Percentiles rank a stretch among this genome's conserved stretches.
Evolutionary conservation across 805 yeast genomes (phyloP).

Genomic region (Myxozyma sirexii): DNA sequence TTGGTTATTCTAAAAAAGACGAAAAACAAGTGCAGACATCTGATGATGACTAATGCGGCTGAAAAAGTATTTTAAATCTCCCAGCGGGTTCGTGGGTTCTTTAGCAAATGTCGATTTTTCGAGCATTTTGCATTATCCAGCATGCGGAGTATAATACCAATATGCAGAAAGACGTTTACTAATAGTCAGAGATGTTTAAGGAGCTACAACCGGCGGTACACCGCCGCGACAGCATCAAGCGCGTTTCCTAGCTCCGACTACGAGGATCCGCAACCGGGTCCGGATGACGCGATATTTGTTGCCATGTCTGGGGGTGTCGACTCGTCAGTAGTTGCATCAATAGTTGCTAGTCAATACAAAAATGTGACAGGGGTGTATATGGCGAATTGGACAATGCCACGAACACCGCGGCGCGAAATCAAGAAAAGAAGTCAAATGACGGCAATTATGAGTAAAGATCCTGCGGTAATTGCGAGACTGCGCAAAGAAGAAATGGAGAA

Average conservation of each 20-base stretch:
- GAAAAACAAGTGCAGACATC: not conserved
- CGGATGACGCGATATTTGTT: conserved; percentile 52
- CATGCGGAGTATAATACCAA: not conserved
- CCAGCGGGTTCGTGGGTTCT: not conserved
- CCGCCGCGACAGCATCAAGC: not conserved
- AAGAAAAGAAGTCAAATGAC: not conserved
- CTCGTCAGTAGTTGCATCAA: conserved; percentile 82
- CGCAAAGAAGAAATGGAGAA: conserved; percentile 1
- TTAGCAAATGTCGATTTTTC: not conserved
- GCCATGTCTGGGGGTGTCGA: conserved; percentile 99
- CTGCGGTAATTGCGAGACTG: not conserved
- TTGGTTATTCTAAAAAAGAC: too few relatives aligned
- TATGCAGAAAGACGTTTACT: not conserved
- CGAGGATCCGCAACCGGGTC: conserved; percentile 12
- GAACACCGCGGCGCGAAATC: conserved; percentile 23
- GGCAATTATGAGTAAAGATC: not conserved
- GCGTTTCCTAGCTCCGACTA: conserved; percentile 1
- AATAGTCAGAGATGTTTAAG: not conserved
- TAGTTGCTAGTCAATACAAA: conserved; percentile 51
- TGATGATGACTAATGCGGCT: not conserved
- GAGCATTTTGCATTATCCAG: too few relatives aligned
- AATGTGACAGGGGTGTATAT: conserved; percentile 83
- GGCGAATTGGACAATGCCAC: conserved; percentile 75
- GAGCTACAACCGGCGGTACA: not conserved
- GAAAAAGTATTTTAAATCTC: not conserved